Evolutionary conservation across 106 monocot genomes (phyloP), one percentile per base, ranked within the genome.

Genomic region (Hemerocallis citrina): DNA sequence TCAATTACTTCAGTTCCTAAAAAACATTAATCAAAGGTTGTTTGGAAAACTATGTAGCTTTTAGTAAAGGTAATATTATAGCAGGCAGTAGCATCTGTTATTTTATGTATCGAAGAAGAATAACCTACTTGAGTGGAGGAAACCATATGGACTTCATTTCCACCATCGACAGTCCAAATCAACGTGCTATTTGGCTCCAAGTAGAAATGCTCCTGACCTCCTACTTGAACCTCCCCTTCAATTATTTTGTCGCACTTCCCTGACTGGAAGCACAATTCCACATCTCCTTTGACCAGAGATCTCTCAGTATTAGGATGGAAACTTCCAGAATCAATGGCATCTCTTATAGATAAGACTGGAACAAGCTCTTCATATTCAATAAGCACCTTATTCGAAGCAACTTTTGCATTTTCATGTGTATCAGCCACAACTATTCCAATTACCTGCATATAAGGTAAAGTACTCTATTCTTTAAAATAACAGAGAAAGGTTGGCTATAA

Each of bases 121-220:
- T 21, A 56, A 67, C 75, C 36, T 87, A 90, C 95, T 70, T 98
- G 98, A 65, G 98, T 98, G 17, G 92, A 92, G n/a, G 92, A 88
- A 65, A 98, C 70, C 98, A 98, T 82, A 73, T 98, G 98, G 59
- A 98, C 79, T 79, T 98, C 98, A 75, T 92, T 85, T 64, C 98
- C 98, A 52, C 84, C 77, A 80, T 98, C 98, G 49, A 92, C 85
- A 45, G 98, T 74, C 98, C 98, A 98, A 63, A 98, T 67, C 47
- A 98, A 55, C 69, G 67, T 81, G 71, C 85, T 42, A 62, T 98
- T 68, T 34, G 98, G 84, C 59, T 98, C 98, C 92, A 98, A 77
- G 46, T 98, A 98, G 30, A 98, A 98, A 71, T 98, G 98, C 61
- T 98, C 98, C 52, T 98, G 98, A 52, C 98, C 98, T 59, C 98